Conservation (phyloP, 2,329 filamentous ascomycete species). For the Paraphoma chrysanthemicola region DNA sequence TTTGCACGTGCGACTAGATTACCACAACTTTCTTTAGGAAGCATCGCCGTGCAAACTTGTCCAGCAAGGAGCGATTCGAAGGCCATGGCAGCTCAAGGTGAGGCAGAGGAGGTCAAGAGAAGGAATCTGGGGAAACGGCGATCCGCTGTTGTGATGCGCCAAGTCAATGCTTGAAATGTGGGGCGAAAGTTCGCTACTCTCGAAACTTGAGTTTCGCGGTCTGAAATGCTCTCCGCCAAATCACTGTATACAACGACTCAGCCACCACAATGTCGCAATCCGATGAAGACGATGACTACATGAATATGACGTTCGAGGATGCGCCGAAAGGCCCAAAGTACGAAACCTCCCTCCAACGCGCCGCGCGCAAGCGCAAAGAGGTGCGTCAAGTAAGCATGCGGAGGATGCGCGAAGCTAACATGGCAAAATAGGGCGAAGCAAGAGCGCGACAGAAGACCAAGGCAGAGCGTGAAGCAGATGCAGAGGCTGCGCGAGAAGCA, state of each 20-base stretch:
- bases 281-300: constrained; percentile 92
- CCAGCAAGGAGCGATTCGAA: not conserved
- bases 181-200: not conserved
- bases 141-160: constrained; percentile 1
- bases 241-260: not conserved
- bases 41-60: not conserved
- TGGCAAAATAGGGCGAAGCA: constrained; percentile 30
- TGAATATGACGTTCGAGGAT: constrained; percentile 91
- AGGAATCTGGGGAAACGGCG: constrained; percentile 1
- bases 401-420: constrained; percentile 17
- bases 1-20: not conserved
- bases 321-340: constrained; percentile 55
- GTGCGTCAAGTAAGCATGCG: constrained; percentile 32
- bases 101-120: not conserved
- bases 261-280: constrained; percentile 36
- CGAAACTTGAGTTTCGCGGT: not conserved
- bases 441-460: constrained; percentile 70
- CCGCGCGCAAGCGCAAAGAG: constrained; percentile 61
- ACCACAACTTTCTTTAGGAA: no score
- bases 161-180: constrained; percentile 9
- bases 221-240: not conserved
- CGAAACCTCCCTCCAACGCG: constrained; percentile 69
- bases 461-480: constrained; percentile 78
- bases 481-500: constrained; percentile 73
- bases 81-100: not conserved